Conservation (phyloP, 2,329 filamentous ascomycete species). For the Fusarium poae region DNA sequence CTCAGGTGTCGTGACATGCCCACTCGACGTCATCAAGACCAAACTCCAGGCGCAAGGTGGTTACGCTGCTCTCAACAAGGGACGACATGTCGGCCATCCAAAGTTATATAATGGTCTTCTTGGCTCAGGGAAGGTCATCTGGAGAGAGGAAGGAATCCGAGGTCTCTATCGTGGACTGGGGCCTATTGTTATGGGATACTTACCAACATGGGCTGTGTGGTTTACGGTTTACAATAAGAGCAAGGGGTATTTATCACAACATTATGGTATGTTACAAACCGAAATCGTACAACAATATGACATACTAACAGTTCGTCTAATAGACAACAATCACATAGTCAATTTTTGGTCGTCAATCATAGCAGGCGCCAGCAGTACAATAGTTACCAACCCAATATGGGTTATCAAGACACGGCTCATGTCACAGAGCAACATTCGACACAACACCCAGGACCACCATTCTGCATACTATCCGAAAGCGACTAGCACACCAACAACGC, state of each 20-base stretch:
- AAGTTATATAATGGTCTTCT: slow-evolving; percentile 86
- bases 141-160: slow-evolving; percentile 86
- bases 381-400: slow-evolving; percentile 98
- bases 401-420: slow-evolving; percentile 98
- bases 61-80: slow-evolving; percentile 69
- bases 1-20: slow-evolving; percentile 94
- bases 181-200: slow-evolving; percentile 93
- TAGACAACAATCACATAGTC: slow-evolving; percentile 81
- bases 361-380: slow-evolving; percentile 91
- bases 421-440: slow-evolving; percentile 79
- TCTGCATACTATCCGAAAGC: slow-evolving; percentile 58
- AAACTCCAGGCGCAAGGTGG: slow-evolving; percentile 96
- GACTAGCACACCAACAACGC: slow-evolving; percentile 66
- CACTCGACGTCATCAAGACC: slow-evolving; percentile 98
- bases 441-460: slow-evolving; percentile 59
- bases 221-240: slow-evolving; percentile 95
- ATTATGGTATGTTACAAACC: slow-evolving; percentile 66
- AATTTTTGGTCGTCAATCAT: slow-evolving; percentile 91
- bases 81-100: slow-evolving; percentile 62
- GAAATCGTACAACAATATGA: background rate
- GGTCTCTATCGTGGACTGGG: slow-evolving; percentile 95
- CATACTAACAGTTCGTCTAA: slow-evolving; percentile 30
- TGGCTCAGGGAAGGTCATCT: slow-evolving; percentile 88
- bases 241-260: slow-evolving; percentile 77
- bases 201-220: slow-evolving; percentile 98